A percentile compares a stretch with the other conserved stretches of the same genome.
phyloP scores from a whole-genome alignment of 2,329 filamentous ascomycete species.

The Diplodia scrobiculata region DNA sequence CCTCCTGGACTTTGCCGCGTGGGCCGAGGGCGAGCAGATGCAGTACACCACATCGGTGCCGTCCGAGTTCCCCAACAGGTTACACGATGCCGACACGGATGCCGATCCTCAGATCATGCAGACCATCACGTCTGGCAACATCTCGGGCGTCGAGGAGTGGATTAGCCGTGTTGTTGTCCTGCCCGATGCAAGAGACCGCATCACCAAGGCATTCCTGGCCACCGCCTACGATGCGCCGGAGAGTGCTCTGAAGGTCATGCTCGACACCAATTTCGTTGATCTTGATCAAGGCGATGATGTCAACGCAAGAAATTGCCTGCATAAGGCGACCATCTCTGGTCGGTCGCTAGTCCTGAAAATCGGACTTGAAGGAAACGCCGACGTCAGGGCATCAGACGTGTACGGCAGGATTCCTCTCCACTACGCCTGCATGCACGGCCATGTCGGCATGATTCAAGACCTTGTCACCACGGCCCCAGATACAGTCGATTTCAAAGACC shows the following conservation, averaged over 20 bases:
- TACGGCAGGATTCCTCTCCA: conserved; percentile 93
- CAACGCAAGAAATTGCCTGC: conserved; percentile 93
- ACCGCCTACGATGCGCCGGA: conserved; percentile 83
- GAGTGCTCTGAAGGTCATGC: conserved; percentile 71
- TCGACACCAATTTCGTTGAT: conserved; percentile 81
- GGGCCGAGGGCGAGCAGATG: conserved; percentile 94
- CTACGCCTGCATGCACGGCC: conserved; percentile 94
- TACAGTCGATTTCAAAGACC: conserved; percentile 85
- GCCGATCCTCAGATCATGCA: conserved; percentile 86
- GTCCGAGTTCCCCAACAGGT: conserved; percentile 32
- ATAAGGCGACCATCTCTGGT: conserved; percentile 94
- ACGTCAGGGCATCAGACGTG: conserved; percentile 80
- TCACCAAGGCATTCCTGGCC: conserved; percentile 87
- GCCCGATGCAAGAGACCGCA: conserved; percentile 68
- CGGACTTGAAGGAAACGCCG: conserved; percentile 73
- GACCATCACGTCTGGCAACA: conserved; percentile 79
- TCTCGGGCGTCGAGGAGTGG: conserved; percentile 76
- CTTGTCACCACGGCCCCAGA: conserved; percentile 69
- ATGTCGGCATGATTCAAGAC: conserved; percentile 76
- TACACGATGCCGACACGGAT: conserved; percentile 74
- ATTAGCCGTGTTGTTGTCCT: conserved; percentile 68
- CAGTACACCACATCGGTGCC: conserved; percentile 55
- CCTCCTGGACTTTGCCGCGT: conserved; percentile 88
- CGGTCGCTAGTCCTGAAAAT: conserved; percentile 75
- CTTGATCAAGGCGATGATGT: conserved; percentile 96